Evolutionary conservation across 257 asterid species (phyloP).

Genomic region (Knoxia roxburghii): DNA sequence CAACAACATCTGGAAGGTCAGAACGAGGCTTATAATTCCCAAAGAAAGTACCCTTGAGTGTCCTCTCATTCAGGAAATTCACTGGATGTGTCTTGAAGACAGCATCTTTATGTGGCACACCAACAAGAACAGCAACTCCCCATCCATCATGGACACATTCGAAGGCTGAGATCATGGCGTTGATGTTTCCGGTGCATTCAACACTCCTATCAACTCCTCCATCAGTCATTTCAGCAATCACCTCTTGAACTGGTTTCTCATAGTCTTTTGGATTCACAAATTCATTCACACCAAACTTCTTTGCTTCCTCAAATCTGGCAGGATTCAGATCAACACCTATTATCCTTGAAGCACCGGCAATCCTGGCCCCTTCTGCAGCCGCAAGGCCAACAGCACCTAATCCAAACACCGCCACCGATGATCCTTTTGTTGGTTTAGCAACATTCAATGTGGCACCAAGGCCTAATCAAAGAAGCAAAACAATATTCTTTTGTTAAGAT

Average conservation of each 20-base stretch:
- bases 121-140: slow-evolving; percentile 85
- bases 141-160: slow-evolving; percentile 87
- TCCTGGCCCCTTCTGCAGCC: slow-evolving; percentile 85
- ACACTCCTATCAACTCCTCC: slow-evolving; percentile 83
- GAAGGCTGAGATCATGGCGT: slow-evolving; percentile 76
- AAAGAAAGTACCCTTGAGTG: slow-evolving; percentile 71
- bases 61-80: slow-evolving; percentile 60
- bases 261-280: slow-evolving; percentile 71
- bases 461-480: slow-evolving; percentile 28
- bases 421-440: slow-evolving; percentile 67
- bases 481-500: too few species aligned
- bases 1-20: slow-evolving; percentile 59
- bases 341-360: slow-evolving; percentile 81
- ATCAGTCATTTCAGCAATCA: slow-evolving; percentile 59
- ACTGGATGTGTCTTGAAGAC: slow-evolving; percentile 58
- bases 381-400: slow-evolving; percentile 95
- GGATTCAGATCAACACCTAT: slow-evolving; percentile 60
- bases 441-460: slow-evolving; percentile 85
- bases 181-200: slow-evolving; percentile 69
- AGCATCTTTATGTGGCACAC: slow-evolving; percentile 60
- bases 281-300: slow-evolving; percentile 72
- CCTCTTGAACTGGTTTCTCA: slow-evolving; percentile 70
- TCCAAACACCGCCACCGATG: slow-evolving; percentile 70
- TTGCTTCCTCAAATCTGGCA: slow-evolving; percentile 53
- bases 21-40: slow-evolving; percentile 69